These are phyloP conservation scores for Austroboletus niveus DNA, from an alignment of 1,284 basidiomycete genomes.

Conservation along the genomic window DNA sequence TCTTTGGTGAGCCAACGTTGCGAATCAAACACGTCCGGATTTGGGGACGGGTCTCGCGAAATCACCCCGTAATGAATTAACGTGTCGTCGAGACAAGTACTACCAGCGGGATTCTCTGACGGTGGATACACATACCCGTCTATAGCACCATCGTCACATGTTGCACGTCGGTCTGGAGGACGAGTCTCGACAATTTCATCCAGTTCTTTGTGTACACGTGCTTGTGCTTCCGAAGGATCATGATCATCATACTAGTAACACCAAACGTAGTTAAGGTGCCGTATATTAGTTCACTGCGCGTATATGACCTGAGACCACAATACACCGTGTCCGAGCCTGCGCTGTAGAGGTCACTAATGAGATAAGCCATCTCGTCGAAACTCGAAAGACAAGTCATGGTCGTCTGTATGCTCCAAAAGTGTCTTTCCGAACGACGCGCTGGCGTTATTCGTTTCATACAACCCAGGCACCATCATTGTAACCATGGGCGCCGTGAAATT, in stretches of 20 bases:
- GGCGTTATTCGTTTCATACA: background rate
- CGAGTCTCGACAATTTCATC: conserved; percentile 7
- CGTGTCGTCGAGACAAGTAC: background rate
- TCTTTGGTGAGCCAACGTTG: conserved; percentile 35
- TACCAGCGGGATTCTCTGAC: conserved; percentile 14
- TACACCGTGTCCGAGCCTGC: conserved; percentile 10
- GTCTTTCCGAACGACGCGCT: conserved; percentile 5
- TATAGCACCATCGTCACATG: background rate
- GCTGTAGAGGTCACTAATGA: conserved; percentile 5
- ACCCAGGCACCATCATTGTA: background rate
- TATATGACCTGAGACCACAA: background rate
- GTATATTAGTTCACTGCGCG: background rate
- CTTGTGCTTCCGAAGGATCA: conserved; percentile 10
- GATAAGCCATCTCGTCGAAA: conserved; percentile 12
- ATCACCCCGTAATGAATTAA: conserved; percentile 6
- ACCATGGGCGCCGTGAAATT: background rate
- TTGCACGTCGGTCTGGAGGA: background rate
- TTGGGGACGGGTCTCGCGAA: conserved; percentile 8
- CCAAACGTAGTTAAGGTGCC: conserved; percentile 3
- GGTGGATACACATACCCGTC: conserved; percentile 14
- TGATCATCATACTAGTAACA: background rate
- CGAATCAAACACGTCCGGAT: conserved; percentile 36
- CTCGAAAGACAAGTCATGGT: conserved; percentile 7
- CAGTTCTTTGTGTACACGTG: conserved; percentile 13
- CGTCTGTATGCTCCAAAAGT: conserved; percentile 9